Evolutionary conservation across 768 basidiomycete species (phyloP), one percentile per base, ranked within the genome.

Genomic region (Naematelia aurantialba): DNA sequence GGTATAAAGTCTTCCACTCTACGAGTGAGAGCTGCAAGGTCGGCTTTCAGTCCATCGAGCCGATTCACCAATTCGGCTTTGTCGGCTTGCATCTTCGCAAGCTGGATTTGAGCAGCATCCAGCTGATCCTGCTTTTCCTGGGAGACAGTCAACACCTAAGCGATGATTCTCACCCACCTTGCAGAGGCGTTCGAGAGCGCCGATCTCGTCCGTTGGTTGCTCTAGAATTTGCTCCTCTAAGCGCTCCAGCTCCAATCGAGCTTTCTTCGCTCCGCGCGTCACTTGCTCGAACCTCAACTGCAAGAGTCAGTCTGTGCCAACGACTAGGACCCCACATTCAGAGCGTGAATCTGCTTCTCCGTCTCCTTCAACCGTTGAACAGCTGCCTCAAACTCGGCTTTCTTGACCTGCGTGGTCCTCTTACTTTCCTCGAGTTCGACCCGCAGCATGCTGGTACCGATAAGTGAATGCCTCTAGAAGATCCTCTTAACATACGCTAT

Each of bases 171-270:
- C 29, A 63, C 62, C 39, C 45, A 42, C 42, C 45, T 63, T 30
- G 5, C 19, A 12, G 34, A 39, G 34, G 34, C 34, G 5, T 39
- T 52, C 50, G 8, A 58, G 45, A 46, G 46, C 55, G 3, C 44
- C 49, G 8, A 34, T 31, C 24, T 53, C 54, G 27, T 56, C 53
- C 8, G 62, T 26, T 12, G 55, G 39, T n/a, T 39, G 34, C 34
- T 39, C 34, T 39, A 39, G 17, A 17, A 39, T 17, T 39, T 39
- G 21, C 24, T 10, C 29, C 3, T 27, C 26, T 8, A 61, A 19
- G 2, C 26, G 17, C 4, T 50, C 48, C 11, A 45, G 46, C 29
- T 39, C 17, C 34, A 8, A 17, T 17, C 34, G 34, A 8, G 34
- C 55, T 26, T 34, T 44, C 5, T 10, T 56, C 30, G 46, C 34